phyloP scores from a whole-genome alignment of 257 asterid species.

The Coffea eugenioides region DNA sequence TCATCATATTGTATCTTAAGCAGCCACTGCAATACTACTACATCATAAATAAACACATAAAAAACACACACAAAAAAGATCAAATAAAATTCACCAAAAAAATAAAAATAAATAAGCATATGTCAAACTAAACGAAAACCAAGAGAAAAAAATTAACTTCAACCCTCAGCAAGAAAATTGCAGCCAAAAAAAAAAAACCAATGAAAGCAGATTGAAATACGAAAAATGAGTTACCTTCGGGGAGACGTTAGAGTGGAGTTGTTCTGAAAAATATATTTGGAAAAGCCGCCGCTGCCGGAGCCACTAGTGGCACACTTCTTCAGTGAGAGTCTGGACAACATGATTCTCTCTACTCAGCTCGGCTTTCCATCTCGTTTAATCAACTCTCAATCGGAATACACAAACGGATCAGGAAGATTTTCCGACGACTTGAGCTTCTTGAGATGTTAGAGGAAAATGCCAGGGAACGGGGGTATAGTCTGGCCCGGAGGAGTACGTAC shows the following conservation, averaged over 20 bases:
- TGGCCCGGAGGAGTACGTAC: too few relatives aligned
- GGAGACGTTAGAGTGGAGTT: not conserved
- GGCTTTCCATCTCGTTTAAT: too few relatives aligned
- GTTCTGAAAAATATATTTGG: not conserved
- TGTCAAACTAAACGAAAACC: not conserved
- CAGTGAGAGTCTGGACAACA: too few relatives aligned
- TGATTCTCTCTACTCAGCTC: too few relatives aligned
- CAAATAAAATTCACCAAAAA: too few relatives aligned
- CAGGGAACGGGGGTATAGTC: too few relatives aligned
- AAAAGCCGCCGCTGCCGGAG: not conserved
- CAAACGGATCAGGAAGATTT: too few relatives aligned
- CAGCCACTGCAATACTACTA: not conserved
- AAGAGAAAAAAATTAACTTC: not conserved
- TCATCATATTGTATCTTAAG: not conserved
- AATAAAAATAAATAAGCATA: not conserved
- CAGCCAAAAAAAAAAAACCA: too few relatives aligned
- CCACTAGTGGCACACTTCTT: too few relatives aligned
- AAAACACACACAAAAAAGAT: not conserved
- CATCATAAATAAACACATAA: not conserved
- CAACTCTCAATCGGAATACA: too few relatives aligned
- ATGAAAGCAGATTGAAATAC: not conserved
- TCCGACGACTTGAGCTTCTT: too few relatives aligned
- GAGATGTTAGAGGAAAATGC: too few relatives aligned
- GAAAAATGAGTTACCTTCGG: slow-evolving; percentile 4
- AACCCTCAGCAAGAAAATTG: not conserved